Conservation (phyloP, 495 filamentous ascomycete genomes). For the Penicillium paxilli region DNA sequence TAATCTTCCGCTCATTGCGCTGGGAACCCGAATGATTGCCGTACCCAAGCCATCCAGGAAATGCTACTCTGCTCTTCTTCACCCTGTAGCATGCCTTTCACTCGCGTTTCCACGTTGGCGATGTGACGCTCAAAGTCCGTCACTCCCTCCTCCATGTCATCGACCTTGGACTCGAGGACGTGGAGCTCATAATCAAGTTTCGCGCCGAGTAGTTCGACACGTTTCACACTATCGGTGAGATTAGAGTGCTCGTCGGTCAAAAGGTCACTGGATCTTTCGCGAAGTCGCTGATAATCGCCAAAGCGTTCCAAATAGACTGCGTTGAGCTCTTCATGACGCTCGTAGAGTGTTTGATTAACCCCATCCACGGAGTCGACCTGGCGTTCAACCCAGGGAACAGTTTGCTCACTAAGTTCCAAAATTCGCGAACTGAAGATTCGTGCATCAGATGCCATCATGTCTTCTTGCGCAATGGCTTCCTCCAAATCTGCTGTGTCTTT, state of each 20-base stretch:
- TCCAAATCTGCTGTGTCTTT: constrained; percentile 32
- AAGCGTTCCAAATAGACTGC: constrained; percentile 65
- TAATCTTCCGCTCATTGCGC: constrained; percentile 3
- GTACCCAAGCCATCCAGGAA: constrained; percentile 53
- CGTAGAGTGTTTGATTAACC: constrained; percentile 59
- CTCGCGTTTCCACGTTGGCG: constrained; percentile 70
- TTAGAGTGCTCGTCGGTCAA: constrained; percentile 64
- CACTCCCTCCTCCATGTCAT: constrained; percentile 85
- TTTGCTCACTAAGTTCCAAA: constrained; percentile 49
- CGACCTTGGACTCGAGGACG: constrained; percentile 75
- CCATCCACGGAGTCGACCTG: constrained; percentile 63
- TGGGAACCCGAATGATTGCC: constrained; percentile 36
- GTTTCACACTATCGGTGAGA: constrained; percentile 73
- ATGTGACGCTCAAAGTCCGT: constrained; percentile 81
- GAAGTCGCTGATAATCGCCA: constrained; percentile 62
- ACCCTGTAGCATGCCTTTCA: constrained; percentile 64
- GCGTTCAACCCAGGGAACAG: constrained; percentile 63
- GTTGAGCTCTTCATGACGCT: constrained; percentile 66
- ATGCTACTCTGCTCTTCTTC: constrained; percentile 66
- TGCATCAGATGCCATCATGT: constrained; percentile 57
- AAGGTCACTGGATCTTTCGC: constrained; percentile 64
- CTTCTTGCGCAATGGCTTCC: constrained; percentile 48
- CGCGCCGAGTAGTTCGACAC: constrained; percentile 78
- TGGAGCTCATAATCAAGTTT: constrained; percentile 94
- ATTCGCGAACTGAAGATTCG: constrained; percentile 56